phyloP scores from a whole-genome alignment of 495 filamentous ascomycete genomes.

The Penicillium simplicissimum region DNA sequence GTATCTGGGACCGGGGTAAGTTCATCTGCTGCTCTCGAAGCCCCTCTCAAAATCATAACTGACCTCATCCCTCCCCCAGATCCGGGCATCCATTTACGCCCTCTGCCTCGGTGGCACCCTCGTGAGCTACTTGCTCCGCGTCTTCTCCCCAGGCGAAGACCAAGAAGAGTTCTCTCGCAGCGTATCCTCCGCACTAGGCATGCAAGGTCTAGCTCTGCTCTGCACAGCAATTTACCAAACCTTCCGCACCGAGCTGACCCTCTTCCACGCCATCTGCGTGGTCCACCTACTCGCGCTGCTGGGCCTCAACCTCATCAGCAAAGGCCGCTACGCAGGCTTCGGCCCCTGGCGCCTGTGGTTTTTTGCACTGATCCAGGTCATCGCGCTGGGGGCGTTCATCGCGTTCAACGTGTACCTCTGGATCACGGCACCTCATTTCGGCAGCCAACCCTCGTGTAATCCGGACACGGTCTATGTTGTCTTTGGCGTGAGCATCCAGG shows the following conservation, averaged over 20 bases:
- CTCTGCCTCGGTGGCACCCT: conserved; percentile 22
- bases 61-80: conserved; percentile 4
- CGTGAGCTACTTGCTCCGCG: conserved; percentile 19
- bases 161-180: conserved; percentile 21
- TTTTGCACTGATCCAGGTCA: conserved; percentile 15
- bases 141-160: conserved; percentile 19
- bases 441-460: conserved; percentile 19
- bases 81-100: conserved; percentile 21
- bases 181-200: conserved; percentile 20
- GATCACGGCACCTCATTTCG: conserved; percentile 20
- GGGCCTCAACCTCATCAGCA: conserved; percentile 20
- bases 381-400: conserved; percentile 17
- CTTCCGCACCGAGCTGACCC: conserved; percentile 17
- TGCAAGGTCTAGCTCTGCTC: conserved; percentile 23
- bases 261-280: conserved; percentile 25
- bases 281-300: conserved; percentile 20
- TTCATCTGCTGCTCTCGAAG: background rate
- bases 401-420: conserved; percentile 23
- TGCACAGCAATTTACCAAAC: conserved; percentile 26
- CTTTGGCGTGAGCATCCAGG: conserved; percentile 21
- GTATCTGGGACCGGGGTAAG: conserved; percentile 21
- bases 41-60: background rate
- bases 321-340: conserved; percentile 20
- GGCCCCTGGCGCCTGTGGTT: conserved; percentile 21
- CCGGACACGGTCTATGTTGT: conserved; percentile 17